These are phyloP conservation scores for Neurospora tetraspora DNA, from an alignment of 495 filamentous ascomycete genomes.

Conservation along the genomic window DNA sequence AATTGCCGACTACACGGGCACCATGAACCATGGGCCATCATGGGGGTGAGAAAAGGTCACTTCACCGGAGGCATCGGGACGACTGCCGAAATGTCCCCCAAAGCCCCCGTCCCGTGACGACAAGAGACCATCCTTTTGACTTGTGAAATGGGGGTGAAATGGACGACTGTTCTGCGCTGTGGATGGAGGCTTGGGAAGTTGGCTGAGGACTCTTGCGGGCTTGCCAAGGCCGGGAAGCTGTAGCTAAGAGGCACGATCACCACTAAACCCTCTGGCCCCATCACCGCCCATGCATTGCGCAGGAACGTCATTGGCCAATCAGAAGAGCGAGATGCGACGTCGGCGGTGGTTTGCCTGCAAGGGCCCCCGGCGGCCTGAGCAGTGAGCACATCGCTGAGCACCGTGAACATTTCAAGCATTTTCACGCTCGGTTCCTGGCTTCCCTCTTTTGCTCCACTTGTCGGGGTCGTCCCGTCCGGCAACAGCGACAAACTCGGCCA, in stretches of 20 bases:
- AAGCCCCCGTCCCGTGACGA: not conserved
- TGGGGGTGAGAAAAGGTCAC: not conserved
- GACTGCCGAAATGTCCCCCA: not conserved
- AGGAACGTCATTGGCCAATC: conserved; percentile 9
- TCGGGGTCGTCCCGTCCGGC: not conserved
- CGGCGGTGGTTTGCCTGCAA: conserved; percentile 4
- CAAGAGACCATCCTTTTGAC: not conserved
- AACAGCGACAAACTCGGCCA: not conserved
- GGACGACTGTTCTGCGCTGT: not conserved
- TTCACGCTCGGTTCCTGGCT: not conserved
- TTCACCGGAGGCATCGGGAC: not conserved
- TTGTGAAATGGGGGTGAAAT: not conserved
- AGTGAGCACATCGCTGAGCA: not conserved
- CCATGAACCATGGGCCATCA: not conserved
- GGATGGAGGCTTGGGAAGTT: not conserved
- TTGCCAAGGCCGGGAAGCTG: conserved; percentile 4
- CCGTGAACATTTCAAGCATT: not conserved
- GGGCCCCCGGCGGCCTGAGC: conserved; percentile 4
- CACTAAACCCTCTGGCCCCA: not conserved
- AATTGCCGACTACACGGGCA: conserved; percentile 1
- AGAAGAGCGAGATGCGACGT: not conserved
- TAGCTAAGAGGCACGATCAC: conserved; percentile 2
- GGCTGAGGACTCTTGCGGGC: not conserved
- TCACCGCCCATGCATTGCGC: conserved; percentile 5
- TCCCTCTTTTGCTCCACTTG: not conserved